Evolutionary conservation across 352 stramenopile genomes (phyloP).

Genomic region (Pythium myriotylum): DNA sequence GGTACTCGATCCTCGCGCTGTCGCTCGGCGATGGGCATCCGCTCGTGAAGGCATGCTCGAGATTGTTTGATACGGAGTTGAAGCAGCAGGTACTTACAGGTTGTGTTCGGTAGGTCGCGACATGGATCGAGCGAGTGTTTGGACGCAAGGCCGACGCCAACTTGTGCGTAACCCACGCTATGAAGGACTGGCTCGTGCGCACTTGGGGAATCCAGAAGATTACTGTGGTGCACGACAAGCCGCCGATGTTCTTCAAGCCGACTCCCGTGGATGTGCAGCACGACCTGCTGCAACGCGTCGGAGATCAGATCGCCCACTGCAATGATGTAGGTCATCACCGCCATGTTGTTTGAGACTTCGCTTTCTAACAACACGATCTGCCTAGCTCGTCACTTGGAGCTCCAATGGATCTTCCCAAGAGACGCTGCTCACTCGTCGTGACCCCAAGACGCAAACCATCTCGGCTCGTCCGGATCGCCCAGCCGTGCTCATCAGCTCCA

Average conservation of each 20-base stretch:
- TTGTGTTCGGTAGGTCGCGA: too few species aligned
- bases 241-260: slow-evolving; percentile 92
- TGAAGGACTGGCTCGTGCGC: slow-evolving; percentile 93
- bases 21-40: slow-evolving; percentile 61
- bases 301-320: slow-evolving; percentile 67
- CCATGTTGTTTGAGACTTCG: background rate
- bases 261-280: slow-evolving; percentile 86
- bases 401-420: slow-evolving; percentile 31
- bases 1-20: slow-evolving; percentile 96
- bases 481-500: slow-evolving; percentile 92
- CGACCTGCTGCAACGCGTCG: slow-evolving; percentile 87
- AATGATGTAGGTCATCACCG: slow-evolving; percentile 52
- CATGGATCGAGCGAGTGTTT: slow-evolving; percentile 87
- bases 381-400: slow-evolving; percentile 27
- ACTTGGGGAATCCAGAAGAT: slow-evolving; percentile 88
- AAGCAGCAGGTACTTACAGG: too few species aligned
- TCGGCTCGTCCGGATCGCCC: slow-evolving; percentile 54
- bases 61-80: background rate
- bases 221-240: slow-evolving; percentile 94
- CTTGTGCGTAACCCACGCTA: slow-evolving; percentile 96
- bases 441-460: slow-evolving; percentile 28
- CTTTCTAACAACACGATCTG: background rate
- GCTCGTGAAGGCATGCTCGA: slow-evolving; percentile 64
- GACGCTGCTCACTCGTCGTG: slow-evolving; percentile 63
- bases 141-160: slow-evolving; percentile 93